Base-by-base conservation (phyloP, 1,139 yeast species). In the Pichia sp. region DNA sequence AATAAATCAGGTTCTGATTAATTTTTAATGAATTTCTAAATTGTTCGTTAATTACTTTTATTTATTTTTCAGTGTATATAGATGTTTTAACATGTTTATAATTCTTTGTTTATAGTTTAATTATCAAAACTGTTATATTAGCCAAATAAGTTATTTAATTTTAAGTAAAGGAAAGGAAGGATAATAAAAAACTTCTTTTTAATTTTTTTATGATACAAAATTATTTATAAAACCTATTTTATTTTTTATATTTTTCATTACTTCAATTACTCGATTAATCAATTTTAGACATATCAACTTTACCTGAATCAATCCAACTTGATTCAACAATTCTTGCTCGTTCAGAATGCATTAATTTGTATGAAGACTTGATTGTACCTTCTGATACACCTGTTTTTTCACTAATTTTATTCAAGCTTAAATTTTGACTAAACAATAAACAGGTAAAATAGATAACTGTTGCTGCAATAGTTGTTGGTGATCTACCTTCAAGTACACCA, bases 321-420 rank as follows among this genome's bases (percentile, higher is more conserved):
- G 90, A 93, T 65, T 89, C 96, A 27, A 89, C 77, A 51, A 90
- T 77, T 53, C 83, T 81, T 45, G 84, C 89, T 60, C 71, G 76
- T 30, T 64, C 63, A 58, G 87, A 91, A 67, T 80, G 85, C 72
- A 93, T 74, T 46, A 85, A 84, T 69, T 87, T 87, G 68, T 89
- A 93, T 47, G 95, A 85, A 3, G 97, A 89, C 69, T 93, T 89
- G 62, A 93, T 93, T 1, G 99, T 93, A 60, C 98, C 98, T 66
- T 93, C 99, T 64, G 96, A 87, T 25, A 93, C 99, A 59, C 97
- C 99, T n/a, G 97, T 83, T 62, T 87, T 88, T 61, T 90, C 96
- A 10, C 96, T 88, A 54, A 93, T 91, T 65, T 82, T 86, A 3
- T 87, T 73, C 1, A 96, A 95, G 10, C 87, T 74, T 38, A 74